Base-by-base conservation (phyloP, 768 basidiomycete genomes). In the Imleria badia region DNA sequence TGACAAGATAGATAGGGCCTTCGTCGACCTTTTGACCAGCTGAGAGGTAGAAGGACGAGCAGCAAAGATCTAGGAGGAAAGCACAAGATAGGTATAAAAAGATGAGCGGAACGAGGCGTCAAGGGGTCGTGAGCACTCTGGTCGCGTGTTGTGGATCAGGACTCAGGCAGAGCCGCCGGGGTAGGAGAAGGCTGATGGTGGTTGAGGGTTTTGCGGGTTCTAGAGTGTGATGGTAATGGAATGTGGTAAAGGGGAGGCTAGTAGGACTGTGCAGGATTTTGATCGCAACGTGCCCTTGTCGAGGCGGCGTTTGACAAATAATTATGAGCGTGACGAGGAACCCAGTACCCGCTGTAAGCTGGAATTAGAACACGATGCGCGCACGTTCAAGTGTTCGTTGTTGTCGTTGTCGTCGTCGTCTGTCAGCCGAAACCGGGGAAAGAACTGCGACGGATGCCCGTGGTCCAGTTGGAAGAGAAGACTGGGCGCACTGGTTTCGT, bases 261-360 rank as follows among this genome's bases (percentile, higher is more conserved):
- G 67, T 69, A 67, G 59, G 46, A 67, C 61, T 68, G 72, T 67
- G 64, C 78, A 79, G 81, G 74, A 74, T 84, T 86, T 84, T 86
- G 84, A 86, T 87, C 76, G 76, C 84, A 87, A 87, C 85, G 86
- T 89, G 86, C 81, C 85, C 80, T 75, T 75, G 72, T 77, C 70
- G 73, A 74, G 74, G 74, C 78, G 75, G 73, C 73, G 76, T 76
- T 75, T 78, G 74, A 72, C 73, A 76, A 67, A 76, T 73, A 69
- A 69, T 67, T 71, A 72, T 67, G 62, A 59, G 58, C 35, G 55
- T 63, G 52, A 58, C 58, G 56, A 45, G 49, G 55, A 67, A 57
- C 39, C 39, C 41, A 62, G 52, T 63, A 42, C 20, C 47, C 53
- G 64, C 48, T 62, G 51, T 45, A 44, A 48, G 52, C 33, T 56